phyloP scores from a whole-genome alignment of 2,329 filamentous ascomycete genomes.

The Cercospora beticola region DNA sequence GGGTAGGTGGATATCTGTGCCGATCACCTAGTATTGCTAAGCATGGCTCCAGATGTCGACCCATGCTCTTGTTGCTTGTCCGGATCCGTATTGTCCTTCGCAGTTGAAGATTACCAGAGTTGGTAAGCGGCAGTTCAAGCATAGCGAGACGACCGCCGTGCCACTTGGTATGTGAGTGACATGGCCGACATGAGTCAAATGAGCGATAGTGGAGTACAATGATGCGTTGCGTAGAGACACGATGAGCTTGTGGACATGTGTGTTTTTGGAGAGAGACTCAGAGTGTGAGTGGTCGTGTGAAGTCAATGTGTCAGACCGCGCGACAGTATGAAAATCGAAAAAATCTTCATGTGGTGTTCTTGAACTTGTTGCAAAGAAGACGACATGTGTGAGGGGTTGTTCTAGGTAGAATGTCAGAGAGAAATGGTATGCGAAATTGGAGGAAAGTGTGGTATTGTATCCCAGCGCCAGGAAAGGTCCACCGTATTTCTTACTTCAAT shows the following conservation, averaged over 20 bases:
- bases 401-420: neutral
- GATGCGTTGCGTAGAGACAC: neutral
- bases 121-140: conserved; percentile 19
- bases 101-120: conserved; percentile 23
- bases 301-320: neutral
- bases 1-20: neutral
- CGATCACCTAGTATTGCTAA: neutral
- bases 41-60: conserved; percentile 17
- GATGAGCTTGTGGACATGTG: neutral
- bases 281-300: neutral
- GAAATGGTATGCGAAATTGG: neutral
- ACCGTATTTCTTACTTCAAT: neutral
- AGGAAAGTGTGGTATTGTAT: neutral
- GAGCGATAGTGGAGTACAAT: neutral
- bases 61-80: conserved; percentile 27
- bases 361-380: neutral
- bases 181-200: neutral
- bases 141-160: conserved; percentile 27
- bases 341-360: neutral
- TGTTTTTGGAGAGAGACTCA: neutral
- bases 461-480: neutral
- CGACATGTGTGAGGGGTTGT: neutral
- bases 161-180: neutral
- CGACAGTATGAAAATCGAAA: neutral
- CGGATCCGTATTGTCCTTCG: conserved; percentile 24